Conservation (phyloP, 805 yeast species). For the Candida schatavii region DNA sequence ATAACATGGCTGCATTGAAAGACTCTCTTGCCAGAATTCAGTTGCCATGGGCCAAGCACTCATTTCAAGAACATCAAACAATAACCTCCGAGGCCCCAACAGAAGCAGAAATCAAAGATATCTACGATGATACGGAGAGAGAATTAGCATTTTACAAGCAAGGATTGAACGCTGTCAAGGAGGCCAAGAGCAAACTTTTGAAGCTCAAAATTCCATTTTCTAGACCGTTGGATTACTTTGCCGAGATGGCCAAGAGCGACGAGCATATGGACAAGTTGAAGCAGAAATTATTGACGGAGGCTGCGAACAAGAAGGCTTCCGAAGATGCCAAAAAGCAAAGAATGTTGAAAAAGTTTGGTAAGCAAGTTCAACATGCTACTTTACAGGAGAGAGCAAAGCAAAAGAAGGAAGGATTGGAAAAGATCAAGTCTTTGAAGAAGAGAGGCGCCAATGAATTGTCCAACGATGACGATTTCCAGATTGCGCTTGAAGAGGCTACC, state of each 20-base stretch:
- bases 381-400: conserved; percentile 91
- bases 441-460: conserved; percentile 72
- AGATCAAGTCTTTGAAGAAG: conserved; percentile 88
- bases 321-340: conserved; percentile 95
- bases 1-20: conserved; percentile 79
- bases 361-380: conserved; percentile 92
- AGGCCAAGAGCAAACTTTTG: conserved; percentile 63
- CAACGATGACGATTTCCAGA: conserved; percentile 72
- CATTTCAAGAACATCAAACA: conserved; percentile 83
- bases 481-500: conserved; percentile 91
- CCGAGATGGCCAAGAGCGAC: conserved; percentile 97
- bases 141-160: conserved; percentile 95
- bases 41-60: conserved; percentile 60
- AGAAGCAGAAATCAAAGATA: conserved; percentile 72
- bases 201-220: conserved; percentile 81
- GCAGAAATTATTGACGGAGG: conserved; percentile 74
- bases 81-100: conserved; percentile 59
- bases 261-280: conserved; percentile 96
- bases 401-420: conserved; percentile 85
- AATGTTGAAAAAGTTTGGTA: conserved; percentile 93
- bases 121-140: conserved; percentile 93
- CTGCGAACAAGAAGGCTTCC: conserved; percentile 80
- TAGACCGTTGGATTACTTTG: conserved; percentile 93
- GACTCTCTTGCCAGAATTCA: conserved; percentile 66
- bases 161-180: conserved; percentile 78